These are phyloP conservation scores for Phialemoniopsis sp. DNA, from an alignment of 2,329 filamentous ascomycete genomes.

Conservation along the genomic window DNA sequence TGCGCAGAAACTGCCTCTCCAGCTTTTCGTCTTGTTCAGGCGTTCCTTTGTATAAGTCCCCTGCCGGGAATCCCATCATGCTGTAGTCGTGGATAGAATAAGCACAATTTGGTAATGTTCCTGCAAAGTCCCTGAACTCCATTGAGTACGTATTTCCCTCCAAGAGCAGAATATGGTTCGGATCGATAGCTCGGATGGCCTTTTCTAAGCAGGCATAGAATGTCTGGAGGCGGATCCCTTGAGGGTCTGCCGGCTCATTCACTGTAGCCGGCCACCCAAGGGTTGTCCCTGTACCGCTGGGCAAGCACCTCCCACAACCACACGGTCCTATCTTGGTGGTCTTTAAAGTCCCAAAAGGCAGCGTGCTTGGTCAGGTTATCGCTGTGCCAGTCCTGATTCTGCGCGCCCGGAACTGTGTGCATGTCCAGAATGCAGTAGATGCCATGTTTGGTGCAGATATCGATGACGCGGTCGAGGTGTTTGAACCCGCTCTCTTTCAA, in stretches of 20 bases:
- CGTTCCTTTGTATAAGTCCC: slow-evolving; percentile 33
- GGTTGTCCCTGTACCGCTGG: slow-evolving; percentile 33
- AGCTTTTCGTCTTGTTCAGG: slow-evolving; percentile 36
- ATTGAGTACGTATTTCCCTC: slow-evolving; percentile 41
- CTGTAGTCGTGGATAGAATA: slow-evolving; percentile 46
- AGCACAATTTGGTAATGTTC: slow-evolving; percentile 28
- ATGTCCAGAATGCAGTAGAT: slow-evolving; percentile 41
- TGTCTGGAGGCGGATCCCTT: slow-evolving; percentile 25
- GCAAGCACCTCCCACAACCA: slow-evolving; percentile 39
- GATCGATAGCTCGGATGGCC: slow-evolving; percentile 33
- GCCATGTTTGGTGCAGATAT: slow-evolving; percentile 35
- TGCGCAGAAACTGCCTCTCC: slow-evolving; percentile 31
- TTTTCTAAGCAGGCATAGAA: slow-evolving; percentile 36
- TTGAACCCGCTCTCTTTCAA: slow-evolving; percentile 44
- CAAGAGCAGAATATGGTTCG: slow-evolving; percentile 44
- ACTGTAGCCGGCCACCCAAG: slow-evolving; percentile 22
- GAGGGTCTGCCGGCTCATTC: slow-evolving; percentile 24
- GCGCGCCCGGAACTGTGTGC: slow-evolving; percentile 38
- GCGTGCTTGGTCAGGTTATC: slow-evolving; percentile 31
- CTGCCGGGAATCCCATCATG: slow-evolving; percentile 34
- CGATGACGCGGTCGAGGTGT: slow-evolving; percentile 41
- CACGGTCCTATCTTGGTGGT: slow-evolving; percentile 38
- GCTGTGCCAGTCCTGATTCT: slow-evolving; percentile 44
- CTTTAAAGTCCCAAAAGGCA: slow-evolving; percentile 41
- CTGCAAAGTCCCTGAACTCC: slow-evolving; percentile 26